Percentiles rank a stretch among this genome's conserved stretches.
These are phyloP conservation scores for Scytalidium lignicola DNA, from an alignment of 2,329 filamentous ascomycete species.

Conservation along the genomic window DNA sequence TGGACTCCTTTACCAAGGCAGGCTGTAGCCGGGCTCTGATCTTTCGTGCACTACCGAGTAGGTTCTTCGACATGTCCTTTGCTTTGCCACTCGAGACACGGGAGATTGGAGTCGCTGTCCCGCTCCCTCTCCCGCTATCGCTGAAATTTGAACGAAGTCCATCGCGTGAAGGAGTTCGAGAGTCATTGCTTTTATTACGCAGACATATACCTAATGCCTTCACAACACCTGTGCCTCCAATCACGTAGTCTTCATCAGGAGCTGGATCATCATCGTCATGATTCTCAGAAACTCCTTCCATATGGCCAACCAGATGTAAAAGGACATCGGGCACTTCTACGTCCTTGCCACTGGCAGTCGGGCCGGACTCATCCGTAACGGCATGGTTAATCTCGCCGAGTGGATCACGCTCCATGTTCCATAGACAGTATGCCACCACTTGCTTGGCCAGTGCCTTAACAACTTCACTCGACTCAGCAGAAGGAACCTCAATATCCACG, in stretches of 20 bases:
- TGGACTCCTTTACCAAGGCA: slow-evolving; percentile 70
- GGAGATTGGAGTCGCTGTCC: slow-evolving; percentile 38
- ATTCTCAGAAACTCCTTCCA: slow-evolving; percentile 41
- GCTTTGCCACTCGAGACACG: slow-evolving; percentile 55
- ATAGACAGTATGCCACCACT: slow-evolving; percentile 88
- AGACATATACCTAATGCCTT: slow-evolving; percentile 90
- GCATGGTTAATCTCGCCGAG: slow-evolving; percentile 55
- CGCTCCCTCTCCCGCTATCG: slow-evolving; percentile 36
- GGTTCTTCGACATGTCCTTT: slow-evolving; percentile 88
- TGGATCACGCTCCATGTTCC: slow-evolving; percentile 79
- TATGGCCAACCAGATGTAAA: slow-evolving; percentile 76
- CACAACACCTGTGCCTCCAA: slow-evolving; percentile 90
- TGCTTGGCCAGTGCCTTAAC: slow-evolving; percentile 90
- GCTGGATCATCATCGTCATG: slow-evolving; percentile 62
- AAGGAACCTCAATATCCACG: slow-evolving; percentile 86
- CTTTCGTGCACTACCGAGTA: slow-evolving; percentile 82
- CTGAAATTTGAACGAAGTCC: slow-evolving; percentile 13
- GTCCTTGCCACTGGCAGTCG: slow-evolving; percentile 40
- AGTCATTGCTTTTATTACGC: slow-evolving; percentile 69
- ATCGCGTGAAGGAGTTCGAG: slow-evolving; percentile 35
- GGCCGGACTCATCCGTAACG: slow-evolving; percentile 26
- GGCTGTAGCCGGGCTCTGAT: slow-evolving; percentile 80
- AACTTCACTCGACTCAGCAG: slow-evolving; percentile 75
- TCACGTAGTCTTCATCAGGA: slow-evolving; percentile 90
- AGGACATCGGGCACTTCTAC: slow-evolving; percentile 76